Evolutionary conservation across 768 basidiomycete genomes (phyloP).

Genomic region (Hygrophoropsis aurantiaca): DNA sequence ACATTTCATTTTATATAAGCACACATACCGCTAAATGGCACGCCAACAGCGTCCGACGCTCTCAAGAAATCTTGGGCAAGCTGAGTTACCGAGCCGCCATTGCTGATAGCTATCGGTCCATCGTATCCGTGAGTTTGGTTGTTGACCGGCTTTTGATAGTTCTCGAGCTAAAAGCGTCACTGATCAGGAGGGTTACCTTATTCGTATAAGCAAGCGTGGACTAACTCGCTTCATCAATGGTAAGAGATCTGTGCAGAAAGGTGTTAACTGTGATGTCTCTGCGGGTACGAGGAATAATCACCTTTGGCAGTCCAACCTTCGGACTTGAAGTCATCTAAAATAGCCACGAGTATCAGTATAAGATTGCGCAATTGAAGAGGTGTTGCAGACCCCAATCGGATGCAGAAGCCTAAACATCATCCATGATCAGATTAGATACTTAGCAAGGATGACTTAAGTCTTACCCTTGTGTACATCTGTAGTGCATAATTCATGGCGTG

Average conservation of each 20-base stretch:
- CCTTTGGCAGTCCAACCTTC: slow-evolving; percentile 68
- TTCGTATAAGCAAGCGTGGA: slow-evolving; percentile 1
- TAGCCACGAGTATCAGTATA: slow-evolving; percentile 1
- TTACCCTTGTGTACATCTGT: slow-evolving; percentile 71
- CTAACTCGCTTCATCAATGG: slow-evolving; percentile 70
- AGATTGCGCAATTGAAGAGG: background rate
- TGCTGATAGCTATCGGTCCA: slow-evolving; percentile 73
- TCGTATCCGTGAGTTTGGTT: slow-evolving; percentile 69
- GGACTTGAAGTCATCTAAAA: slow-evolving; percentile 68
- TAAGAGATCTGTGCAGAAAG: slow-evolving; percentile 49
- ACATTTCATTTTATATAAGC: background rate
- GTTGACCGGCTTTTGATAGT: slow-evolving; percentile 73
- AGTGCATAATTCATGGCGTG: background rate
- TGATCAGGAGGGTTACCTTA: too few relatives aligned
- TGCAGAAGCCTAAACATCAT: slow-evolving; percentile 50
- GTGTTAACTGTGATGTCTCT: background rate
- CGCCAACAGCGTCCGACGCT: slow-evolving; percentile 56
- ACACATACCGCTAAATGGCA: slow-evolving; percentile 62
- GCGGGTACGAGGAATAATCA: slow-evolving; percentile 27
- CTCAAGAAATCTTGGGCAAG: slow-evolving; percentile 72
- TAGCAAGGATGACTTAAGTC: slow-evolving; percentile 6
- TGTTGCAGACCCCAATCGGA: slow-evolving; percentile 61
- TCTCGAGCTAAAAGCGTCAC: slow-evolving; percentile 51
- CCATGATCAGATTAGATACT: background rate
- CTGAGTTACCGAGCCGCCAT: slow-evolving; percentile 62